phyloP scores from a whole-genome alignment of 805 yeast species.

The Nakazawaea molendinolei region DNA sequence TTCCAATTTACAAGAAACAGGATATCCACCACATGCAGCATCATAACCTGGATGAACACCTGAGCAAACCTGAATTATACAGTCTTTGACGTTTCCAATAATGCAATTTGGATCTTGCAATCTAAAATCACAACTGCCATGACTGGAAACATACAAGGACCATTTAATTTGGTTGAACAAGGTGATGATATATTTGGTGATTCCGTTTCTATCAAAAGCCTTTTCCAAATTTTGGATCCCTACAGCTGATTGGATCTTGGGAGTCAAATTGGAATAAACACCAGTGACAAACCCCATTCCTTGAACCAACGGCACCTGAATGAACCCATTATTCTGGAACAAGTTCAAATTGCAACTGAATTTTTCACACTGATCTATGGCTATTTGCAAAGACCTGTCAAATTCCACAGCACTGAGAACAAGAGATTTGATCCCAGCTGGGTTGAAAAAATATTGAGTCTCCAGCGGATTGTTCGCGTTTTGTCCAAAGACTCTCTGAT shows the following conservation, averaged over 20 bases:
- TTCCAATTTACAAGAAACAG: conserved; percentile 11
- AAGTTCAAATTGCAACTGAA: conserved; percentile 21
- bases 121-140: background rate
- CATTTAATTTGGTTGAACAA: conserved; percentile 48
- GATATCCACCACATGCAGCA: conserved; percentile 27
- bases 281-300: conserved; percentile 81
- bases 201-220: conserved; percentile 27
- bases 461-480: conserved; percentile 34
- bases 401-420: conserved; percentile 42
- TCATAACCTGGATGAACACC: conserved; percentile 28
- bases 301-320: conserved; percentile 61
- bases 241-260: conserved; percentile 42
- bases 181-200: conserved; percentile 41
- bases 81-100: background rate
- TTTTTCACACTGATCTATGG: conserved; percentile 25
- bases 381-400: conserved; percentile 16
- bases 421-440: conserved; percentile 59
- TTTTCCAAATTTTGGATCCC: conserved; percentile 44
- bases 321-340: conserved; percentile 21
- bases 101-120: conserved; percentile 8
- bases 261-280: conserved; percentile 39
- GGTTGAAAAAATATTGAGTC: conserved; percentile 53
- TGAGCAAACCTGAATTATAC: conserved; percentile 25
- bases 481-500: conserved; percentile 66
- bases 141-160: conserved; percentile 44